Evolutionary conservation across 306 rosid species (phyloP).

Genomic region (Cucumis melo): DNA sequence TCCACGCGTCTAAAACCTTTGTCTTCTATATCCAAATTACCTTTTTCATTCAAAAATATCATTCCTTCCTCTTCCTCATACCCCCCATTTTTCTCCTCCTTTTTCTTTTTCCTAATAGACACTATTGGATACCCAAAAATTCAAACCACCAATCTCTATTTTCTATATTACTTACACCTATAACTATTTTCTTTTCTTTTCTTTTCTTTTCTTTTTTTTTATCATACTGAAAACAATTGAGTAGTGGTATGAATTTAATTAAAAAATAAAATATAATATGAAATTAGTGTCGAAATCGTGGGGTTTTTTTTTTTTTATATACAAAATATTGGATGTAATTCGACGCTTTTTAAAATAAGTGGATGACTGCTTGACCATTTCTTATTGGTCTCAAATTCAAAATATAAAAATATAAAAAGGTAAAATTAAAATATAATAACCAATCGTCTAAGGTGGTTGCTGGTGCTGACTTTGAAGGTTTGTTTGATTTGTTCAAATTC

Average conservation of each 20-base stretch:
- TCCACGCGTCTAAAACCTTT: constrained; percentile 8
- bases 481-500: not conserved
- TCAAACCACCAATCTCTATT: not conserved
- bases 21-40: not conserved
- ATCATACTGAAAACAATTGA: not conserved
- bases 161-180: not conserved
- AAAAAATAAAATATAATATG: not conserved
- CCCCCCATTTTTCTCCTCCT: not conserved
- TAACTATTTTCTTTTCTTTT: not conserved
- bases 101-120: not conserved
- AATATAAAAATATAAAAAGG: not conserved
- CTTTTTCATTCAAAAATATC: not conserved
- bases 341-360: not conserved
- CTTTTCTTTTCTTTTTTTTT: no score
- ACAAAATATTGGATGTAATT: not conserved
- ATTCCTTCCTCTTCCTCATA: not conserved
- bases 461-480: not conserved
- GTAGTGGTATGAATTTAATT: not conserved
- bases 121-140: not conserved
- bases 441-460: not conserved
- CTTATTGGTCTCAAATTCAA: not conserved
- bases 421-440: not conserved
- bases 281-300: not conserved
- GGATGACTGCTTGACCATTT: not conserved
- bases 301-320: not conserved